phyloP scores from a whole-genome alignment of 139 green algal species.

The Chlorella ohadii region DNA sequence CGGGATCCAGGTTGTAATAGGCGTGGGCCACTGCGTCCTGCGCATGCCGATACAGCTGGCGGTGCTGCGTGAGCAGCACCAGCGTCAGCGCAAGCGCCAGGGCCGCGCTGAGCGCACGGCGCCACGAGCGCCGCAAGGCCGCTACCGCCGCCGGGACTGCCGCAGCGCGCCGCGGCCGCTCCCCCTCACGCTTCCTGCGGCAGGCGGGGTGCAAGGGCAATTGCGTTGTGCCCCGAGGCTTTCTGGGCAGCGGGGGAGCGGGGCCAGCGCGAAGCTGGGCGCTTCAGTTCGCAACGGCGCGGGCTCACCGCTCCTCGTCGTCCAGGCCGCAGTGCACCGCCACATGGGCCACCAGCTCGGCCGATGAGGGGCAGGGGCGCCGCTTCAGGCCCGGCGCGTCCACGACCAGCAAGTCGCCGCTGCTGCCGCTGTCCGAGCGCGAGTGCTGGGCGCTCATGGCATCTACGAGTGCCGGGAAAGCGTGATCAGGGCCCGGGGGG shows the following conservation, averaged over 20 bases:
- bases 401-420: background rate
- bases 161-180: background rate
- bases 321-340: background rate
- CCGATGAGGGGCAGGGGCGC: background rate
- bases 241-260: too few species aligned
- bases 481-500: too few species aligned
- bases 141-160: background rate
- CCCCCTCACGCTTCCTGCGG: background rate
- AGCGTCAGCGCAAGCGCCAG: constrained; percentile 4
- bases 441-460: too few species aligned
- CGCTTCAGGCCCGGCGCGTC: background rate
- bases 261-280: too few species aligned
- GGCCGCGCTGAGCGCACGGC: background rate
- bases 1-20: constrained; percentile 28
- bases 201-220: background rate
- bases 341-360: background rate
- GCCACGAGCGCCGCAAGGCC: background rate
- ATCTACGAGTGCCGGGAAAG: too few species aligned
- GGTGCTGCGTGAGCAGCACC: background rate
- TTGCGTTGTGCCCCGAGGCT: too few species aligned
- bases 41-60: background rate
- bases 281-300: too few species aligned
- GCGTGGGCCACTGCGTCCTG: constrained; percentile 17
- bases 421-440: background rate
- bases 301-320: too few species aligned